Evolutionary conservation across 2,329 filamentous ascomycete species (phyloP).

Genomic region (Nemania sp.): DNA sequence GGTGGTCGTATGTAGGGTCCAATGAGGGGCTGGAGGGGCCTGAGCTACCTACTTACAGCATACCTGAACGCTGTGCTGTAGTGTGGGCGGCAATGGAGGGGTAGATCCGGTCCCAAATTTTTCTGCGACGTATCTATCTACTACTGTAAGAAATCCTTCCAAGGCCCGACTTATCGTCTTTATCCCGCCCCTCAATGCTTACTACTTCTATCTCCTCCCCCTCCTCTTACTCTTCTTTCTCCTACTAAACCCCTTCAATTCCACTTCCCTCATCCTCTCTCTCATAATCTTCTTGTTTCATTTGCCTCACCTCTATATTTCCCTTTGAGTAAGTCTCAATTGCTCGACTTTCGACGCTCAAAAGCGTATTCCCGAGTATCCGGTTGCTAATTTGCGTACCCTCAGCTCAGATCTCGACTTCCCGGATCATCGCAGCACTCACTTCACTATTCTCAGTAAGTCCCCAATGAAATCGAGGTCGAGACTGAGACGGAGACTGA

Average conservation of each 20-base stretch:
- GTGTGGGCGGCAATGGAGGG: conserved; percentile 31
- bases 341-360: conserved; percentile 3
- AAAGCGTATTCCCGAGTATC: conserved; percentile 14
- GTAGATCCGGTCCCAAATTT: conserved; percentile 38
- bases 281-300: conserved; percentile 37
- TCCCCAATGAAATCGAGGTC: conserved; percentile 1
- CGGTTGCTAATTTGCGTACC: conserved; percentile 32
- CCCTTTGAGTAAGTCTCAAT: conserved; percentile 32
- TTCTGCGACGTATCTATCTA: conserved; percentile 16
- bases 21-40: conserved; percentile 37
- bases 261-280: conserved; percentile 42
- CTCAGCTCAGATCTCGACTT: conserved; percentile 28
- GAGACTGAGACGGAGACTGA: background rate
- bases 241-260: conserved; percentile 41
- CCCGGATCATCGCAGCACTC: conserved; percentile 25
- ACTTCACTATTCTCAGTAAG: conserved; percentile 16
- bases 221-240: conserved; percentile 42
- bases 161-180: conserved; percentile 31
- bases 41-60: background rate
- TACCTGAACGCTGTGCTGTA: conserved; percentile 2
- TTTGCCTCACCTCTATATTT: conserved; percentile 30
- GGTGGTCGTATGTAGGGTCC: conserved; percentile 11
- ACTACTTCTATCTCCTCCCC: conserved; percentile 34
- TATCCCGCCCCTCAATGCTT: conserved; percentile 40
- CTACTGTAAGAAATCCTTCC: conserved; percentile 25